A percentile compares a stretch with the other conserved stretches of the same genome.
Evolutionary conservation across 495 filamentous ascomycete genomes (phyloP).

Genomic region (Penicillium odoratum): DNA sequence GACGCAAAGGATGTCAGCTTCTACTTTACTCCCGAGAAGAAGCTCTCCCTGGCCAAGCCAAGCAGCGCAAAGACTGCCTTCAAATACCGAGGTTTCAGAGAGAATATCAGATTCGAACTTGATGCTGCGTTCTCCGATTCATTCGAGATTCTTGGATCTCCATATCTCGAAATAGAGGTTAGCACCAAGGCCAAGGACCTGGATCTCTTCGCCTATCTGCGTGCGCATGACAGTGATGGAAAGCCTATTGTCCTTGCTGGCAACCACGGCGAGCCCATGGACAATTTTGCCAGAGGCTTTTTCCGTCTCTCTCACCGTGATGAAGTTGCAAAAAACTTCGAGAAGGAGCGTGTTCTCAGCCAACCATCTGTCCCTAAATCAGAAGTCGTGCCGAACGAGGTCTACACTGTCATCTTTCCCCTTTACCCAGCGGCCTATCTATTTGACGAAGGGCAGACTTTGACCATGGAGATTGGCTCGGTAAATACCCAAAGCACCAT

Average conservation of each 20-base stretch:
- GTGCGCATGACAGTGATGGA: neutral
- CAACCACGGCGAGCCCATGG: conserved; percentile 6
- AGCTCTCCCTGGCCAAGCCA: neutral
- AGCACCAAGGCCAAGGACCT: neutral
- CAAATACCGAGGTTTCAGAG: too few species aligned
- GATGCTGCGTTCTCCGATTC: neutral
- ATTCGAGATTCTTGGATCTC: neutral
- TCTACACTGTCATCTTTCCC: neutral
- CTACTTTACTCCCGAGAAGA: conserved; percentile 3
- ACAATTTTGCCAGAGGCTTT: neutral
- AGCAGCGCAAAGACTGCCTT: too few species aligned
- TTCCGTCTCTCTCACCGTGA: conserved; percentile 9
- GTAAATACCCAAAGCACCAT: neutral
- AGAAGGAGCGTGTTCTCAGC: neutral
- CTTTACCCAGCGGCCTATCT: conserved; percentile 1
- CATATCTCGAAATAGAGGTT: neutral
- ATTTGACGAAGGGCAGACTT: neutral
- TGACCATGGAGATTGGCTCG: neutral
- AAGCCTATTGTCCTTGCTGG: neutral
- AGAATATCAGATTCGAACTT: neutral
- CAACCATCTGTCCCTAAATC: too few species aligned
- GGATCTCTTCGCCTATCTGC: conserved; percentile 4
- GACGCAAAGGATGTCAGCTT: conserved; percentile 4
- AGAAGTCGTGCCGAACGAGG: too few species aligned
- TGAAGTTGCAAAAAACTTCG: neutral